Conservation (phyloP, 495 filamentous ascomycete genomes). For the Rhypophila decipiens region DNA sequence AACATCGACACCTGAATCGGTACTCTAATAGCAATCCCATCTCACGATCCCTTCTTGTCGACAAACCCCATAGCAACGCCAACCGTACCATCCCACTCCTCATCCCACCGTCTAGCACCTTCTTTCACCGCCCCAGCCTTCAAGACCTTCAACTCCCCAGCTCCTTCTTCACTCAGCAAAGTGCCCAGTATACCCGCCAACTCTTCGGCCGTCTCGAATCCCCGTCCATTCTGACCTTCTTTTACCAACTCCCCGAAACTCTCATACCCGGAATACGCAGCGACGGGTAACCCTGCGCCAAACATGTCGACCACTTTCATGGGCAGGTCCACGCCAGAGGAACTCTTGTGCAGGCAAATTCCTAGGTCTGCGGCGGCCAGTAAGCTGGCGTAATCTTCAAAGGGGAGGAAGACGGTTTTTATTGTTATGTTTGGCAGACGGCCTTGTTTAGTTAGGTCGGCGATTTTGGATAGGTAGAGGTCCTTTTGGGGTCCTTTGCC, state of each 20-base stretch:
- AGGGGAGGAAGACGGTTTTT: conserved; percentile 73
- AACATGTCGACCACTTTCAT: conserved; percentile 99
- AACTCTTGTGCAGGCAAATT: conserved; percentile 85
- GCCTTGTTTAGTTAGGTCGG: conserved; percentile 47
- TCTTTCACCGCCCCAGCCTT: conserved; percentile 71
- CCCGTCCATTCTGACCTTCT: conserved; percentile 77
- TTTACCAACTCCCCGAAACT: conserved; percentile 82
- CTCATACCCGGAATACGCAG: conserved; percentile 74
- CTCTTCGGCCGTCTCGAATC: conserved; percentile 63
- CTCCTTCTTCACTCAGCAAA: conserved; percentile 48
- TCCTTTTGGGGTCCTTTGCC: conserved; percentile 83
- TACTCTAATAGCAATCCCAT: too few relatives aligned
- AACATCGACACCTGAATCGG: too few relatives aligned
- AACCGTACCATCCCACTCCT: conserved; percentile 82
- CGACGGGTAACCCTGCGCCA: conserved; percentile 84
- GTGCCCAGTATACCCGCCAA: conserved; percentile 52
- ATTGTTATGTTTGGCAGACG: conserved; percentile 64
- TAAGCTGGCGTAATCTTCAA: conserved; percentile 75
- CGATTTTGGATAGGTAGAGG: conserved; percentile 62
- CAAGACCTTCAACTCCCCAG: conserved; percentile 50
- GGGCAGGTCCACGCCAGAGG: conserved; percentile 88
- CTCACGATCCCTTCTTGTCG: background rate
- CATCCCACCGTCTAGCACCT: conserved; percentile 78
- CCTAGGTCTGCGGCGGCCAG: conserved; percentile 87
- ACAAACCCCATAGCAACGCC: conserved; percentile 56